Conservation (phyloP, 768 basidiomycete genomes). For the Naganishia kalamii region DNA sequence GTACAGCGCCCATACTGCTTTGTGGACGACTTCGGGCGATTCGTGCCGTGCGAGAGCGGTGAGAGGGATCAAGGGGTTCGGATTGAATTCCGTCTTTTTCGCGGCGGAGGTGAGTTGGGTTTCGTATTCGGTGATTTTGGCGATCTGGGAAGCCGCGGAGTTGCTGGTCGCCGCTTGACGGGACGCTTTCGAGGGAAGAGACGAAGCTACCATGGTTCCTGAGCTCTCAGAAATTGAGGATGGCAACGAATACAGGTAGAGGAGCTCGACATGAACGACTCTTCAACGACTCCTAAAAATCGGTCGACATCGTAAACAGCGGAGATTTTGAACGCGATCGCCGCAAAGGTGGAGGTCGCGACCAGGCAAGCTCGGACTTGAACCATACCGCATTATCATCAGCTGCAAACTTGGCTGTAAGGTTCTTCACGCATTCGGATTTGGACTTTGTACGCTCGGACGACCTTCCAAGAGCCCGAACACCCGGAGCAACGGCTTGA, state of each 20-base stretch:
- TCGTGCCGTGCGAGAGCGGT: constrained; percentile 54
- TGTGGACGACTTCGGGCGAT: constrained; percentile 58
- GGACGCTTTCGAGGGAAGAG: neutral
- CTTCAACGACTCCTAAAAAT: constrained; percentile 8
- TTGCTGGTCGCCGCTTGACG: neutral
- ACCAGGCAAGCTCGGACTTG: neutral
- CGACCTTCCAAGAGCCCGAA: too few relatives aligned
- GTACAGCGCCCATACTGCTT: constrained; percentile 75
- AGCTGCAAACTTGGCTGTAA: neutral
- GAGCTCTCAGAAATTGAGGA: neutral
- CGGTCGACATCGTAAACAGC: constrained; percentile 5
- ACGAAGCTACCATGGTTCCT: constrained; percentile 1
- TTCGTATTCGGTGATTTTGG: constrained; percentile 48
- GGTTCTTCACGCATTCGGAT: too few relatives aligned
- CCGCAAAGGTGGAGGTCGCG: constrained; percentile 5
- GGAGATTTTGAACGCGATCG: neutral
- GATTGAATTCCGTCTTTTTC: constrained; percentile 49
- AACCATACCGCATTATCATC: neutral
- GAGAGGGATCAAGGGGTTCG: constrained; percentile 72
- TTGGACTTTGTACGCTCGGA: too few relatives aligned
- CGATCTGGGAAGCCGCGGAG: constrained; percentile 4
- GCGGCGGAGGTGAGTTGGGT: constrained; percentile 53
- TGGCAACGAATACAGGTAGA: neutral
- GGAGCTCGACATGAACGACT: too few relatives aligned
- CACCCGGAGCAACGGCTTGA: too few relatives aligned